phyloP scores from a whole-genome alignment of 2,329 filamentous ascomycete genomes.

The Neonectria sp. region DNA sequence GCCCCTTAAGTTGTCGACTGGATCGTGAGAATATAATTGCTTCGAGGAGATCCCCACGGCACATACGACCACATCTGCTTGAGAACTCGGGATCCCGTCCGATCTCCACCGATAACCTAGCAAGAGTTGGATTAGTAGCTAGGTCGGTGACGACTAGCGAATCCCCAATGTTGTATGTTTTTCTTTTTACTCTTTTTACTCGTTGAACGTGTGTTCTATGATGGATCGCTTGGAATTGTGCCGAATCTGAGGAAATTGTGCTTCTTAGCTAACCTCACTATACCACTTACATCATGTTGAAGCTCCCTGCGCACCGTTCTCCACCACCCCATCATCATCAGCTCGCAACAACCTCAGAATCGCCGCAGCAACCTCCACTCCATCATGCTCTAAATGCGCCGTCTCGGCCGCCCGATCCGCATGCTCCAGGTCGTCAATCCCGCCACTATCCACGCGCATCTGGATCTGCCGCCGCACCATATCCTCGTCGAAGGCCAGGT shows the following conservation, averaged over 20 bases:
- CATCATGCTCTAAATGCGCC: slow-evolving; percentile 77
- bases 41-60: not conserved
- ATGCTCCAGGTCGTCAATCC: slow-evolving; percentile 74
- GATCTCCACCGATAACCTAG: slow-evolving; percentile 11
- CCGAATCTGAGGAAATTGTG: not conserved
- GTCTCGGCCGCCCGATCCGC: slow-evolving; percentile 74
- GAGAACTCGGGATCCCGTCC: slow-evolving; percentile 10
- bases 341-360: slow-evolving; percentile 74
- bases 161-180: slow-evolving; percentile 9
- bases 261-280: not conserved
- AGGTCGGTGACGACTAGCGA: slow-evolving; percentile 11
- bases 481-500: slow-evolving; percentile 81
- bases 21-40: not conserved
- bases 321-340: slow-evolving; percentile 60
- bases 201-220: not conserved
- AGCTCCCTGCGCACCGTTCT: not conserved
- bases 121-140: slow-evolving; percentile 11
- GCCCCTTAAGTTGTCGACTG: too few relatives aligned
- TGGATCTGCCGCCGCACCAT: slow-evolving; percentile 78
- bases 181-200: not conserved
- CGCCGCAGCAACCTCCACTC: slow-evolving; percentile 74
- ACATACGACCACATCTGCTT: slow-evolving; percentile 8
- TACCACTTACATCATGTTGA: not conserved
- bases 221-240: too few relatives aligned
- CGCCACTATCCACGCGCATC: slow-evolving; percentile 69